These are phyloP conservation scores for Sungouiella blattae DNA, from an alignment of 805 yeast species.

Conservation along the genomic window DNA sequence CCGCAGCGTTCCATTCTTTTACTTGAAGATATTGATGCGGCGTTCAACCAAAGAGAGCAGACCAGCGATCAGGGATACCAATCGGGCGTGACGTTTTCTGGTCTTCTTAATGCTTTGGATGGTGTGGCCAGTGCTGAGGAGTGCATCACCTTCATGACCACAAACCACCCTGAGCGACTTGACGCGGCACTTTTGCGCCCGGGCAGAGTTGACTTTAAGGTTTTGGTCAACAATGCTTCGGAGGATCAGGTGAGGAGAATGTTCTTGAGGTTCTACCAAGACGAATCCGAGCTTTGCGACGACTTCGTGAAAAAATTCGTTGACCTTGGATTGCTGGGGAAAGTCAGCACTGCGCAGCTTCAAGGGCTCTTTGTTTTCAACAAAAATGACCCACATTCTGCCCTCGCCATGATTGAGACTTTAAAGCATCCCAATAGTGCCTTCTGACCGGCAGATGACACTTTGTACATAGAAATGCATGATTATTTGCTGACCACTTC, in stretches of 20 bases:
- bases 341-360: constrained; percentile 85
- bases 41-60: constrained; percentile 80
- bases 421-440: constrained; percentile 25
- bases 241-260: constrained; percentile 72
- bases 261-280: constrained; percentile 85
- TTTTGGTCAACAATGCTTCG: constrained; percentile 82
- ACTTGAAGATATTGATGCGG: constrained; percentile 94
- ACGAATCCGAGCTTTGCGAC: constrained; percentile 52
- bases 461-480: background rate
- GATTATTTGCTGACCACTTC: background rate
- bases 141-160: constrained; percentile 95
- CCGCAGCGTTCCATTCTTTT: constrained; percentile 84
- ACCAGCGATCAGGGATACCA: constrained; percentile 70
- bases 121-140: constrained; percentile 98
- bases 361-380: constrained; percentile 94
- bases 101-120: constrained; percentile 87
- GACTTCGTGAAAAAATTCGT: constrained; percentile 44
- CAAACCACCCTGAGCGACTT: constrained; percentile 91
- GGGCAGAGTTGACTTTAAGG: constrained; percentile 87
- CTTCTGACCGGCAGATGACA: background rate
- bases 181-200: constrained; percentile 95
- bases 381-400: constrained; percentile 75
- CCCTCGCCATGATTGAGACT: constrained; percentile 60
- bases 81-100: constrained; percentile 93
- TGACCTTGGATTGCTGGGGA: constrained; percentile 39